Percentiles rank a stretch among this genome's conserved stretches.
These are phyloP conservation scores for Pecoramyces ruminantium DNA, from an alignment of 192 early-diverging fungal genomes.

Conservation along the genomic window DNA sequence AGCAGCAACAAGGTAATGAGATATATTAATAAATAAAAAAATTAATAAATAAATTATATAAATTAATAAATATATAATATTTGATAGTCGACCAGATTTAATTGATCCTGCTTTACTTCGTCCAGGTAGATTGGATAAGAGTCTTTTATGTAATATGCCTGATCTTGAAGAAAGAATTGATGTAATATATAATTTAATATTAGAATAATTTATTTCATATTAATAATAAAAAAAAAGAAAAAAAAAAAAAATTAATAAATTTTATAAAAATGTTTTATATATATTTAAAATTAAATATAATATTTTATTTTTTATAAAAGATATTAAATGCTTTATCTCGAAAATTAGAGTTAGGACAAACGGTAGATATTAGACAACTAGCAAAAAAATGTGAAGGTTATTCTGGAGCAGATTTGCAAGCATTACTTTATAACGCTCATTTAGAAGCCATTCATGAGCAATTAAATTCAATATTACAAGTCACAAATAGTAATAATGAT, in stretches of 20 bases:
- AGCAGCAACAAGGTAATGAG: slow-evolving; percentile 61
- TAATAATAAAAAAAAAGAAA: too few relatives aligned
- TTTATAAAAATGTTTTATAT: slow-evolving; percentile 1
- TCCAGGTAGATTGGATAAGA: slow-evolving; percentile 69
- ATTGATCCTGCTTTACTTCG: slow-evolving; percentile 68
- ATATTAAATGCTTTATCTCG: slow-evolving; percentile 60
- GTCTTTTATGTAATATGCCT: slow-evolving; percentile 76
- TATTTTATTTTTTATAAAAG: slow-evolving; percentile 9
- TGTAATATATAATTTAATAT: background rate
- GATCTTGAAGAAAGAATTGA: slow-evolving; percentile 24
- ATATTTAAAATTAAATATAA: background rate
- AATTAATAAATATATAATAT: background rate
- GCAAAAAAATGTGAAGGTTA: slow-evolving; percentile 54
- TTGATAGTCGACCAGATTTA: slow-evolving; percentile 52
- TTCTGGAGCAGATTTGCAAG: slow-evolving; percentile 89
- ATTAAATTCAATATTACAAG: background rate
- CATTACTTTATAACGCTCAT: slow-evolving; percentile 79
- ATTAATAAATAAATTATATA: background rate
- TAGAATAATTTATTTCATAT: too few relatives aligned
- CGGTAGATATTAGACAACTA: slow-evolving; percentile 41
- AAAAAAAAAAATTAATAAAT: too few relatives aligned
- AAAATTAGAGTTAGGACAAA: slow-evolving; percentile 44
- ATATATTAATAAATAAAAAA: background rate
- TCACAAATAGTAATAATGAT: background rate
- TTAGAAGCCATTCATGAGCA: slow-evolving; percentile 68